These are phyloP conservation scores for Euryodendron excelsum DNA, from an alignment of 148 eudicot genomes.

Conservation along the genomic window DNA sequence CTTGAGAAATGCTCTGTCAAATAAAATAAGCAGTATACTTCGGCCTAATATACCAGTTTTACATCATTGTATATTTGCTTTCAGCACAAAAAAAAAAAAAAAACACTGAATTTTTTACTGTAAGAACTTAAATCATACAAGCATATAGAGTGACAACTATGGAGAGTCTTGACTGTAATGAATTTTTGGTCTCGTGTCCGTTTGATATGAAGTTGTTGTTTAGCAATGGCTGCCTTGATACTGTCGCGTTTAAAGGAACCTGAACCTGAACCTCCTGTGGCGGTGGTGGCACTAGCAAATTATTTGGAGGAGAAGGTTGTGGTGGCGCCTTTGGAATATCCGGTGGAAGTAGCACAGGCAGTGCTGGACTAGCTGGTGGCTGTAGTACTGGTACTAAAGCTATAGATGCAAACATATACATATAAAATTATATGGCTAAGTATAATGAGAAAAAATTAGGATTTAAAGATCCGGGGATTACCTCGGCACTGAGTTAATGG, in stretches of 20 bases:
- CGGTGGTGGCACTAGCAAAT: conserved; percentile 6
- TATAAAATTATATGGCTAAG: neutral
- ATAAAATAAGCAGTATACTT: too few species aligned
- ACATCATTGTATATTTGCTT: too few species aligned
- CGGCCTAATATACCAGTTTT: too few species aligned
- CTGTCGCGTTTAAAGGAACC: neutral
- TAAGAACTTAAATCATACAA: neutral
- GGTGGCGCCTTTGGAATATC: neutral
- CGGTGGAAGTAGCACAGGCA: conserved; percentile 6
- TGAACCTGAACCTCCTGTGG: conserved; percentile 14
- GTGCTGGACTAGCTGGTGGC: conserved; percentile 7
- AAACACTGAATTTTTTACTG: neutral
- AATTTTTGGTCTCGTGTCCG: neutral
- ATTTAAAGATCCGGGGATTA: neutral
- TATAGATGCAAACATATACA: neutral
- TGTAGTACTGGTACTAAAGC: conserved; percentile 6
- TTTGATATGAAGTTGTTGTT: neutral
- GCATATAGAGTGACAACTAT: neutral
- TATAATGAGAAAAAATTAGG: neutral
- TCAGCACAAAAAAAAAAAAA: neutral
- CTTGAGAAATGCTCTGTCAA: too few species aligned
- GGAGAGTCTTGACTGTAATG: neutral
- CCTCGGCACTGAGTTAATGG: conserved; percentile 31
- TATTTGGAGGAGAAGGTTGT: conserved; percentile 6
- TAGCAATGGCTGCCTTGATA: neutral